Percentiles rank a stretch among this genome's conserved stretches.
phyloP scores from a whole-genome alignment of 805 yeast genomes.

The Isabelozyma pseudorhagii region DNA sequence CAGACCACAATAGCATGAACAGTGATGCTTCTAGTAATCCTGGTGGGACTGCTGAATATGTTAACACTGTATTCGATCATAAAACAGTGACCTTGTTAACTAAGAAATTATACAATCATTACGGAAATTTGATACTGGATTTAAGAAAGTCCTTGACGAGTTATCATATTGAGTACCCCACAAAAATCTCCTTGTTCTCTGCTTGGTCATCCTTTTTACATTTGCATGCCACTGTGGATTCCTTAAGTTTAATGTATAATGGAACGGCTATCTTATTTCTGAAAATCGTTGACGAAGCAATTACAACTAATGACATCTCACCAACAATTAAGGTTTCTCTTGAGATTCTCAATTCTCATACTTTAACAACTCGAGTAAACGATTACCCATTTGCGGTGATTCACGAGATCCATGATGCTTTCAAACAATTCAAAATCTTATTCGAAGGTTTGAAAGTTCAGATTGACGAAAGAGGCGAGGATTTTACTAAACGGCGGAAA shows the following conservation, averaged over 20 bases:
- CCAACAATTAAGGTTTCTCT: slow-evolving; percentile 16
- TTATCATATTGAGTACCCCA: slow-evolving; percentile 32
- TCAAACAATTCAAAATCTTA: slow-evolving; percentile 23
- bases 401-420: slow-evolving; percentile 19
- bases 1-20: not conserved
- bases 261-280: slow-evolving; percentile 32
- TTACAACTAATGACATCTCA: slow-evolving; percentile 12
- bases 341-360: slow-evolving; percentile 19
- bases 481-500: not conserved
- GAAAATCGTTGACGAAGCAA: slow-evolving; percentile 21
- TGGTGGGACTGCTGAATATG: not conserved
- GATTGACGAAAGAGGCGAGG: not conserved
- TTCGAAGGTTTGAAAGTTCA: not conserved
- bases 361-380: slow-evolving; percentile 22
- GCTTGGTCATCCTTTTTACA: slow-evolving; percentile 35
- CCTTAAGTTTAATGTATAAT: slow-evolving; percentile 27
- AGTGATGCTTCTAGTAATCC: not conserved
- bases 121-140: slow-evolving; percentile 32
- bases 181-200: slow-evolving; percentile 33
- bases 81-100: slow-evolving; percentile 21
- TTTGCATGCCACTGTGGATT: slow-evolving; percentile 27
- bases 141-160: slow-evolving; percentile 28
- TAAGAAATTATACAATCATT: slow-evolving; percentile 27
- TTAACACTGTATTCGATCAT: slow-evolving; percentile 16
- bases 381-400: slow-evolving; percentile 32